Base-by-base conservation (phyloP, 2,329 filamentous ascomycete genomes). In the Fusarium euwallaceae region DNA sequence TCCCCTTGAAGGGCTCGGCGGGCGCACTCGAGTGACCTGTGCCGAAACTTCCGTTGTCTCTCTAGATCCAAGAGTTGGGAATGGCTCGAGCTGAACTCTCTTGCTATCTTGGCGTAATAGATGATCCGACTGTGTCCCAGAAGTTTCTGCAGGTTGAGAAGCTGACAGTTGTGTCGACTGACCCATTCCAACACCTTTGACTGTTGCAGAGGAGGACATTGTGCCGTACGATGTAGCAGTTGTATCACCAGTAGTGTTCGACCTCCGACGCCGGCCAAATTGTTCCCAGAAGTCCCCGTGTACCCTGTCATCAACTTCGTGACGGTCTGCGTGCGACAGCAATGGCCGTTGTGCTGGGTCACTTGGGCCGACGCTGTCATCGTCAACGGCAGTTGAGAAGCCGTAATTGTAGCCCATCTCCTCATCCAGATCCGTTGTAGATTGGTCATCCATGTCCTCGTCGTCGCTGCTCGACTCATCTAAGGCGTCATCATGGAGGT, bases 401-500 rank as follows among this genome's bases (percentile, higher is more conserved):
- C 70, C 67, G 45, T 70, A 74, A 11, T 73, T 70, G 55, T 72
- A 75, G 3, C 64, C 76, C 67, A 76, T 77, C 27, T 82, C 80
- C 27, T 80, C 81, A 36, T 82, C 81, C 7, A 79, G 77, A 22
- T 79, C 80, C 8, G 78, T 77, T 10, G 78, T 75, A 3, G 71
- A 75, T n/a, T 81, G 80, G 14, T 77, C 77, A n/a, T 84, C 82
- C 9, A 77, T 77, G 39, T 82, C 81, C 12, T 80, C 77, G 6
- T 79, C 76, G 12, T 83, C 82, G 4, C 78, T 79, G 41, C 74
- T 76, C 10, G 80, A 76, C 27, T 84, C 81, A 12, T 86, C 85
- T 5, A 94, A 85, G 12, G 93, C 88, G 27, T 90, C 88, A 66
- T 90, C 87, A 10, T 91, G 88, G 2, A 97, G 83, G 65, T 91